Evolutionary conservation across 2,329 filamentous ascomycete species (phyloP), one percentile per base, ranked within the genome.

Genomic region (Penicillium digitatum): DNA sequence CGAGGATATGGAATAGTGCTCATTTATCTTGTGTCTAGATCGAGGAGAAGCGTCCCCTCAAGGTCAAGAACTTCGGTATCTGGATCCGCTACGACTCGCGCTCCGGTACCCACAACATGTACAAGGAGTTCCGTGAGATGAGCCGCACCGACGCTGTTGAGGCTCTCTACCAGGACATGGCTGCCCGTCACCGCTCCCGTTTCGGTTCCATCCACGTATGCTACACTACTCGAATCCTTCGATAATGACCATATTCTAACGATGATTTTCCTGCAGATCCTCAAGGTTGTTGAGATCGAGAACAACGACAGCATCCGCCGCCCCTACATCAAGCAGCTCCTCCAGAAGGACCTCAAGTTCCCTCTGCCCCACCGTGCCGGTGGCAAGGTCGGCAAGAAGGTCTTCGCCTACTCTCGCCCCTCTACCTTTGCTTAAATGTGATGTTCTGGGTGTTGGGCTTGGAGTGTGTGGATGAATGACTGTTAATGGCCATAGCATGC

Each of bases 111-210:
- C 94, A 99, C 91, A 99, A 99, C 89, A 99, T 99, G 94, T 99
- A 99, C 90, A 97, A 97, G 88, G 94, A 99, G 88, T 97, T 96
- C 89, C 90, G 94, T 78, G 94, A 97, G 86, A 89, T 97, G 86
- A 93, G 89, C 77, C 86, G 94, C 80, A 89, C 88, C 74, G 93
- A 94, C 69, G 94, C 94, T 68, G 93, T 97, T 74, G 89, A 97
- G 82, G 82, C 93, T 69, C 87, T 99, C 77, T 99, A 99, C 88
- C 89, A 94, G 81, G 94, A 99, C 84, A 97, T 99, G 94, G 91
- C 94, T 71, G 93, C 95, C 79, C 90, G 94, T 79, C 94, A 99
- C 87, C 91, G 90, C 77, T 88, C 94, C 75, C 90, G 94, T 74
- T 99, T 99, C 86, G 87, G 94, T 81, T 95, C 90, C 70, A 94